Evolutionary conservation across 2,329 filamentous ascomycete species (phyloP).

Genomic region (Curvularia hawaiiensis): DNA sequence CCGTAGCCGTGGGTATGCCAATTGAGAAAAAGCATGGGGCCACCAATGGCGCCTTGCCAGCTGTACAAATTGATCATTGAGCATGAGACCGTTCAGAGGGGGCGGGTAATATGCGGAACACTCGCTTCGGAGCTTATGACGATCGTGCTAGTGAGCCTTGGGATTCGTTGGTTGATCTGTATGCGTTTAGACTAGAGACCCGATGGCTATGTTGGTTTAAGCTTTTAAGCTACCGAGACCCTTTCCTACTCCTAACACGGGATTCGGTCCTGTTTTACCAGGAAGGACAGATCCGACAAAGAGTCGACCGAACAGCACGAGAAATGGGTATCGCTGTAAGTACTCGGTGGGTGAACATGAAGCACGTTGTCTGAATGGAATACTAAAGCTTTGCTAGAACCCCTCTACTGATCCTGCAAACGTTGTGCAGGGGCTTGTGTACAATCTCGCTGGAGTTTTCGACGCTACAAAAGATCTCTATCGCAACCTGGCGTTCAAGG

Average conservation of each 20-base stretch:
- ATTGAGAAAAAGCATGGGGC: conserved; percentile 24
- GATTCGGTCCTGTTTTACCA: conserved; percentile 16
- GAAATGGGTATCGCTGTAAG: conserved; percentile 37
- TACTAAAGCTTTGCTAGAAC: conserved; percentile 28
- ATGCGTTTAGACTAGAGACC: conserved; percentile 17
- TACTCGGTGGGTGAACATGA: conserved; percentile 4
- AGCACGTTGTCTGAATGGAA: not conserved
- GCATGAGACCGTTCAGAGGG: conserved; percentile 28
- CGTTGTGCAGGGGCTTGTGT: conserved; percentile 40
- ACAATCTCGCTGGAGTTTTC: conserved; percentile 42
- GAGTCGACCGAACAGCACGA: not conserved
- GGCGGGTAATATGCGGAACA: conserved; percentile 18
- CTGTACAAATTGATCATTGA: conserved; percentile 43
- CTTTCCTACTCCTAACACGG: conserved; percentile 26
- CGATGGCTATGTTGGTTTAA: conserved; percentile 8
- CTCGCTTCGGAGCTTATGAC: conserved; percentile 20
- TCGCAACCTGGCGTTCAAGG: conserved; percentile 38
- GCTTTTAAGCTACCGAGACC: conserved; percentile 11
- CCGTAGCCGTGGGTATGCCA: conserved; percentile 33
- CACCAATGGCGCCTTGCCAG: conserved; percentile 44
- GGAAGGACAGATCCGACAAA: conserved; percentile 15
- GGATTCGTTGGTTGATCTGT: conserved; percentile 21
- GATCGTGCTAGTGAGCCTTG: conserved; percentile 24
- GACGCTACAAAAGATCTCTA: conserved; percentile 43
- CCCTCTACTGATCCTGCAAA: conserved; percentile 32